Conservation (phyloP, 176 grass and related monocot genomes). For the Poa pratensis region DNA sequence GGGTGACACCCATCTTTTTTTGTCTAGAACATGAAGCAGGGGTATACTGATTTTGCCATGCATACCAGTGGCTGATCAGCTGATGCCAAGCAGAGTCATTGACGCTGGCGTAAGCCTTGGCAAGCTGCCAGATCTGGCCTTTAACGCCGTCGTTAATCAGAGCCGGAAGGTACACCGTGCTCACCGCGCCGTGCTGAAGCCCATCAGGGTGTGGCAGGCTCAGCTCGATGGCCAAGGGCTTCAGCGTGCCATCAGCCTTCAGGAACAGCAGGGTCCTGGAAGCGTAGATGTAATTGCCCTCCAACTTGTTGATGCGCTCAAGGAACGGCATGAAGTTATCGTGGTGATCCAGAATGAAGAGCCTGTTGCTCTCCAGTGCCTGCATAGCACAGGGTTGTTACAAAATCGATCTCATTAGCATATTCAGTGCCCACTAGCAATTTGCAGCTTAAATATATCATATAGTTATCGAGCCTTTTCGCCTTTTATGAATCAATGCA, state of each 20-base stretch:
- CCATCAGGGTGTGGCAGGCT: slow-evolving; percentile 63
- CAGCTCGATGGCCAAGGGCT: slow-evolving; percentile 80
- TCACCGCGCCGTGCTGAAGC: slow-evolving; percentile 46
- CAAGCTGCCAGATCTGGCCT: slow-evolving; percentile 74
- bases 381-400: slow-evolving; percentile 49
- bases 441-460: background rate
- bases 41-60: background rate
- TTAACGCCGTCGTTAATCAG: slow-evolving; percentile 34
- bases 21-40: background rate
- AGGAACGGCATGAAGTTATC: slow-evolving; percentile 82
- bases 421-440: background rate
- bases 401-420: background rate
- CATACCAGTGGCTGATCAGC: slow-evolving; percentile 92
- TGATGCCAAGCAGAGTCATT: slow-evolving; percentile 95
- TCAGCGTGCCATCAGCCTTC: slow-evolving; percentile 71
- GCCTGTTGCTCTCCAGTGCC: slow-evolving; percentile 66
- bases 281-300: slow-evolving; percentile 74
- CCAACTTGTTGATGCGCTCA: slow-evolving; percentile 61
- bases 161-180: slow-evolving; percentile 68
- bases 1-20: background rate
- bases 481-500: background rate
- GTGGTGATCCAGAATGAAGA: slow-evolving; percentile 93
- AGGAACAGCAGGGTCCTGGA: slow-evolving; percentile 76
- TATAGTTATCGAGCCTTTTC: background rate
- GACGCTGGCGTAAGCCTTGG: slow-evolving; percentile 88